Evolutionary conservation across 2,329 filamentous ascomycete species (phyloP), one percentile per base, ranked within the genome.

Genomic region (Epichloe coenophiala): DNA sequence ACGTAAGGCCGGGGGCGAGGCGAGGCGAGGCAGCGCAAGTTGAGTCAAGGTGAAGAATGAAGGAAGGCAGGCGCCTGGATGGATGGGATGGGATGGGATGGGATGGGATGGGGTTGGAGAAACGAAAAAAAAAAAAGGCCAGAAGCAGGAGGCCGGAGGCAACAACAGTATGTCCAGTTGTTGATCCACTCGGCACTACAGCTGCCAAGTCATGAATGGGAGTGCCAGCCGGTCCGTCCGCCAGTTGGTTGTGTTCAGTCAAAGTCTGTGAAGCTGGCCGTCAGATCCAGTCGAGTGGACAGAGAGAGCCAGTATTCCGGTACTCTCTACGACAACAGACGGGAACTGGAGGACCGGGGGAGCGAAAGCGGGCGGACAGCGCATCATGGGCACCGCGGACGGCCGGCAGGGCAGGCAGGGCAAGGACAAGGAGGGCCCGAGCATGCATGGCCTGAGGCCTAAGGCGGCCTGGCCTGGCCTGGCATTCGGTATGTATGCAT

Each of bases 1-100:
- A 46, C 37, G 39, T 50, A 53, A 48, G 50, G 44, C 41, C 41
- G 43, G 51, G 37, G 31, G 53, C 41, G 40, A 45, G 48, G 53
- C 41, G 40, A 45, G 48, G 48, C 36, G 17, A 17, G 17, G 17
- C 17, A 45, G 27, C 27, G 27, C 27, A 31, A 31, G 27, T 31
- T 31, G 9, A 47, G 48, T 40, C 35, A 42, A 38, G 36, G 15
- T 37, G 49, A 45, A 31, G 47, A 27, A 35, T 43, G 40, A 43
- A 35, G 27, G 39, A 40, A 15, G 27, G 27, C 2, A 31, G 27
- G 8, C 27, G 27, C 27, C 27, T 31, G 6, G 23, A 23, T 27
- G 23, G 23, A 27, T 27, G 27, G 7, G 7, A 8, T 31, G 27
- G 27, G 27, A 31, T 31, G 27, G 27, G 27, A 27, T 27, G 27